Percentiles rank a stretch among this genome's conserved stretches.
Conservation (phyloP, 257 asterid genomes). For the Solanum pimpinellifolium region DNA sequence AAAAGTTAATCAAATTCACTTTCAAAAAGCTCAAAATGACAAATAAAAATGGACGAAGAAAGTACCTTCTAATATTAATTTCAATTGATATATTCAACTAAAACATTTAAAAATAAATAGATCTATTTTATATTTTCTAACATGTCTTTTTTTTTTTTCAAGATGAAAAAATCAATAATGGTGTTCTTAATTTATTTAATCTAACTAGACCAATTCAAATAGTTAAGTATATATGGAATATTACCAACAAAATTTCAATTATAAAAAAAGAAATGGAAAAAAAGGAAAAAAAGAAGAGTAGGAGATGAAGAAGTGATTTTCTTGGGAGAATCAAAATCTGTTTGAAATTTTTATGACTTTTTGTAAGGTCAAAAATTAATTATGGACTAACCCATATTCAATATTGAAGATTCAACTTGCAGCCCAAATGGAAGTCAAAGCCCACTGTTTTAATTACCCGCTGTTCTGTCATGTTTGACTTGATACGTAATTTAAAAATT, state of each 20-base stretch:
- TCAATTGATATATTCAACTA: not conserved
- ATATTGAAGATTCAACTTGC: not conserved
- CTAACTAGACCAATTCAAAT: not conserved
- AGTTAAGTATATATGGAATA: not conserved
- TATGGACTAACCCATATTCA: not conserved
- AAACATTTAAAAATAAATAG: no score
- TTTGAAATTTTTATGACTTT: not conserved
- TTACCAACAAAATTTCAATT: not conserved
- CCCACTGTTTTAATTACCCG: not conserved
- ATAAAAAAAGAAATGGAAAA: no score
- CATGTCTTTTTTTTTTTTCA: not conserved
- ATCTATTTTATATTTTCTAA: no score
- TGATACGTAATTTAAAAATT: no score
- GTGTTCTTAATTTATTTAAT: not conserved
- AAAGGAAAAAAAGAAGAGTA: not conserved
- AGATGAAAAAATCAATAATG: not conserved
- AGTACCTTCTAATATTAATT: no score
- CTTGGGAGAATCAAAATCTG: not conserved
- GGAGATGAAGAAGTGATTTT: not conserved
- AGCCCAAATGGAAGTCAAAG: not conserved
- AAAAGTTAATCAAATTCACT: no score
- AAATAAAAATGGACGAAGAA: rapidly evolving
- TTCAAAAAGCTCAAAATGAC: no score
- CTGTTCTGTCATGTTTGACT: no score
- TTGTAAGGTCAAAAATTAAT: not conserved